These are phyloP conservation scores for Rugosomyces carneus DNA, from an alignment of 1,284 basidiomycete species.

Conservation along the genomic window DNA sequence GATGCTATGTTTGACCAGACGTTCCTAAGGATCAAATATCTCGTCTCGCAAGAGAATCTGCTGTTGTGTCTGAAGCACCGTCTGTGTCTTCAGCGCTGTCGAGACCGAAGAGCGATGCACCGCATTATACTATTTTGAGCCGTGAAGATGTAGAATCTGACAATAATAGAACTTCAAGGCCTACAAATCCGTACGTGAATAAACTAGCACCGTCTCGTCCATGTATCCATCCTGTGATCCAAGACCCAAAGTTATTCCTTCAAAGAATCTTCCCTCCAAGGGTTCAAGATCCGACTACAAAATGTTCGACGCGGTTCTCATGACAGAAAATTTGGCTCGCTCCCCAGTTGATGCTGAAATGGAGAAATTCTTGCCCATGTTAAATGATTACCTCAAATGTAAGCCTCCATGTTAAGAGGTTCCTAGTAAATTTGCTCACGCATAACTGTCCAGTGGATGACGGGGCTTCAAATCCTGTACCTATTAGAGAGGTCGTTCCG, in stretches of 20 bases:
- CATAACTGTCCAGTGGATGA: constrained; percentile 28
- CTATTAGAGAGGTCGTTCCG: constrained; percentile 6
- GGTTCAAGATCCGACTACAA: constrained; percentile 37
- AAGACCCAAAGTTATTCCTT: constrained; percentile 51
- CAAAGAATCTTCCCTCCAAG: constrained; percentile 38
- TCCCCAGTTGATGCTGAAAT: constrained; percentile 46
- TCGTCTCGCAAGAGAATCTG: constrained; percentile 32
- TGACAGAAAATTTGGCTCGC: constrained; percentile 27
- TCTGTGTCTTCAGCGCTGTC: constrained; percentile 18
- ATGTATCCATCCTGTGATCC: constrained; percentile 3
- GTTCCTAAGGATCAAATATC: constrained; percentile 43
- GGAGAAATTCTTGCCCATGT: constrained; percentile 66
- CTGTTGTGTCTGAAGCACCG: constrained; percentile 2
- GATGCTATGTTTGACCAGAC: background rate
- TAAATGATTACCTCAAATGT: constrained; percentile 68
- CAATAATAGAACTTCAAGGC: constrained; percentile 16
- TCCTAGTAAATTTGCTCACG: background rate
- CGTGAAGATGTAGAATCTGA: constrained; percentile 23
- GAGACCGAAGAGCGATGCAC: constrained; percentile 25
- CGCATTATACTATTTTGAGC: constrained; percentile 42
- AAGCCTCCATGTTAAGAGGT: constrained; percentile 20
- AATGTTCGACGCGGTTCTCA: constrained; percentile 66
- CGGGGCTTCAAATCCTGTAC: constrained; percentile 17
- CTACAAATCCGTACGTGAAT: constrained; percentile 27
- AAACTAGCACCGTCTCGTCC: background rate